Percentiles rank a stretch among this genome's conserved stretches.
Conservation (phyloP, 495 filamentous ascomycete species). For the Trichoderma orchidacearum region DNA sequence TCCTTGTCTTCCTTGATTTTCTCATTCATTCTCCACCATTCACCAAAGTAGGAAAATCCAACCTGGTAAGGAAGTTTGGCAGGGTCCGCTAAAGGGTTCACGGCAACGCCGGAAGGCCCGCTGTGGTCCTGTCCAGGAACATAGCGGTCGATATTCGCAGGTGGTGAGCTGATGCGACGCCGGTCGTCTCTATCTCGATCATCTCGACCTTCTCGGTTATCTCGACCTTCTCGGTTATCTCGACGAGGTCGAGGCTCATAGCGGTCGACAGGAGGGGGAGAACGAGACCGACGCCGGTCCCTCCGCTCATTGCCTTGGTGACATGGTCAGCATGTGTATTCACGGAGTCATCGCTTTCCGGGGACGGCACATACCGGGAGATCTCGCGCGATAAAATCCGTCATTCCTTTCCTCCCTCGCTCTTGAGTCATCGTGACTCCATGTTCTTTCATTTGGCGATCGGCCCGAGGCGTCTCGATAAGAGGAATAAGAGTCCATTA, state of each 20-base stretch:
- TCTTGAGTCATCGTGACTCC: constrained; percentile 35
- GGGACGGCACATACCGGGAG: constrained; percentile 36
- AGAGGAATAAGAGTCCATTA: constrained; percentile 29
- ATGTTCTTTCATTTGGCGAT: constrained; percentile 35
- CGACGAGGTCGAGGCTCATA: constrained; percentile 53
- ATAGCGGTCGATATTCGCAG: constrained; percentile 84
- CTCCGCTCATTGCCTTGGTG: constrained; percentile 23
- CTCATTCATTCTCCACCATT: constrained; percentile 90
- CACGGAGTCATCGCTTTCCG: background rate
- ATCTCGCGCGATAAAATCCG: constrained; percentile 39
- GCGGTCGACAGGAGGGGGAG: constrained; percentile 54
- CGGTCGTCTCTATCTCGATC: constrained; percentile 49
- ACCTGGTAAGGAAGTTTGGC: constrained; percentile 81
- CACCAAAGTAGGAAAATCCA: constrained; percentile 90
- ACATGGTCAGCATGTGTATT: background rate
- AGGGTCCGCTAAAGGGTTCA: constrained; percentile 69
- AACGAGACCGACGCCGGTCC: constrained; percentile 51
- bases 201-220: constrained; percentile 19
- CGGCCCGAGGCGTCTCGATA: constrained; percentile 31
- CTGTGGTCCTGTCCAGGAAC: constrained; percentile 68
- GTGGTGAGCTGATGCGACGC: constrained; percentile 43
- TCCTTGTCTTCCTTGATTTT: constrained; percentile 79
- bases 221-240: constrained; percentile 8
- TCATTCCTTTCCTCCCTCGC: constrained; percentile 34
- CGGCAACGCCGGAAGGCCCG: constrained; percentile 36